Percentiles rank a stretch among this genome's conserved stretches.
Conservation (phyloP, 1,139 yeast species). For the Scheffersomyces lignicola region DNA sequence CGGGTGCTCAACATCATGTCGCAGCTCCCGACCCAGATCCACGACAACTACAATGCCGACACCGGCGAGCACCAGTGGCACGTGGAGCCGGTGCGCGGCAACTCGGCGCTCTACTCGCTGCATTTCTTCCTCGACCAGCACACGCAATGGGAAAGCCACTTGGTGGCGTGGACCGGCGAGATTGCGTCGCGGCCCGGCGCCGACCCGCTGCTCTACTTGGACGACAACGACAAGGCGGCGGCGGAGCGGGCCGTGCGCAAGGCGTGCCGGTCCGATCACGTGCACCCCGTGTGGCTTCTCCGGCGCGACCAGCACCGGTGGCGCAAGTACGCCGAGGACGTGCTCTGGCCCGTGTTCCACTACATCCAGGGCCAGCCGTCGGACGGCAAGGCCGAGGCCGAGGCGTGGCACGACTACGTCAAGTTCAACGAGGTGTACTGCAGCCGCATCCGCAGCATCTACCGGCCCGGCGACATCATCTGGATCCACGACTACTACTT, state of each 20-base stretch:
- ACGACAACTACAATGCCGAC: conserved; percentile 29
- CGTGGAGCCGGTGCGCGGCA: conserved; percentile 72
- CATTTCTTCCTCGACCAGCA: conserved; percentile 62
- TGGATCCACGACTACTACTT: conserved; percentile 97
- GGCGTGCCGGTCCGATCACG: conserved; percentile 47
- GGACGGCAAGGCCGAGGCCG: conserved; percentile 68
- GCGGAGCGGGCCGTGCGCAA: conserved; percentile 46
- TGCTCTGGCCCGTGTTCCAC: conserved; percentile 93
- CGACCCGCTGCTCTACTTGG: conserved; percentile 64
- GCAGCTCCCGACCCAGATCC: conserved; percentile 63
- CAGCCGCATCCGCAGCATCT: conserved; percentile 67
- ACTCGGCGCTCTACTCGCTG: conserved; percentile 81
- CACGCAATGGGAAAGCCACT: conserved; percentile 81
- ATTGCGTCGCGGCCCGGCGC: conserved; percentile 44
- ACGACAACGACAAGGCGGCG: conserved; percentile 52
- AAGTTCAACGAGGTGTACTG: conserved; percentile 89
- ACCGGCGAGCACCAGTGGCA: conserved; percentile 44
- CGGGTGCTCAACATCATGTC: conserved; percentile 70
- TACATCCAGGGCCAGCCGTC: conserved; percentile 72
- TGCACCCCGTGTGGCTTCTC: conserved; percentile 86
- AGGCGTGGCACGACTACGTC: conserved; percentile 92
- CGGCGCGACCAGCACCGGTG: conserved; percentile 75
- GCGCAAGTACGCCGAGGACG: conserved; percentile 87
- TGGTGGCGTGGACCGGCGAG: conserved; percentile 97
- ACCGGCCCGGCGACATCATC: conserved; percentile 86